Evolutionary conservation across 805 yeast genomes (phyloP).

Genomic region (Kuraishia ogatae): DNA sequence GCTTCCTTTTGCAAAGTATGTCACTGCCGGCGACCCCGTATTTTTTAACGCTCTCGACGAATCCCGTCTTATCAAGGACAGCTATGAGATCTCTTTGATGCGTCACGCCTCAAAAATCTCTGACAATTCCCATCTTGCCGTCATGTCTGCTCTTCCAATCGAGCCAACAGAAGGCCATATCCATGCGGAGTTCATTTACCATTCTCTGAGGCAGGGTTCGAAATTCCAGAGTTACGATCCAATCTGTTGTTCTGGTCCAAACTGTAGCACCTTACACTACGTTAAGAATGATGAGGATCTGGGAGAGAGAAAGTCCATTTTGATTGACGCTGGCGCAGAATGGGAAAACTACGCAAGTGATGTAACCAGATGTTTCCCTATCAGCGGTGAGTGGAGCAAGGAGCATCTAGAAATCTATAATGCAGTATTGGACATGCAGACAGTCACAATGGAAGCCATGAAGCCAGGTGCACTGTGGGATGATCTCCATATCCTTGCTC

Average conservation of each 20-base stretch:
- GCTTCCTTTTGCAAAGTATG: constrained; percentile 21
- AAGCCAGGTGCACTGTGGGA: constrained; percentile 87
- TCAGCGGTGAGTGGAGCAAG: constrained; percentile 78
- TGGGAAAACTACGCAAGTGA: constrained; percentile 91
- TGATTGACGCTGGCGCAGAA: constrained; percentile 96
- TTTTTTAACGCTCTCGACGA: constrained; percentile 79
- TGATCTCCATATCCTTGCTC: constrained; percentile 72
- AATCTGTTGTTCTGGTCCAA: constrained; percentile 89
- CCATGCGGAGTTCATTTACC: constrained; percentile 93
- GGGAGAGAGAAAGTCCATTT: constrained; percentile 51
- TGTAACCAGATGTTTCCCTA: constrained; percentile 93
- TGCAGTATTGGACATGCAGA: constrained; percentile 78
- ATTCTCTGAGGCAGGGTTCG: constrained; percentile 89
- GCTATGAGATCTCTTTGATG: constrained; percentile 68
- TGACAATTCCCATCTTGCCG: constrained; percentile 83
- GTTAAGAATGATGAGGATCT: constrained; percentile 68
- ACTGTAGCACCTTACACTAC: constrained; percentile 87
- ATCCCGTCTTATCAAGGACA: constrained; percentile 77
- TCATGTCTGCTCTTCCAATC: constrained; percentile 86
- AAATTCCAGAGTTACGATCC: constrained; percentile 89
- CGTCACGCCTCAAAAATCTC: constrained; percentile 77
- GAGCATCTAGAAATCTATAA: constrained; percentile 82
- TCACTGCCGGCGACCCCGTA: constrained; percentile 35
- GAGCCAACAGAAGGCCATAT: constrained; percentile 84
- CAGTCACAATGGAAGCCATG: constrained; percentile 56